Evolutionary conservation across 2,329 filamentous ascomycete genomes (phyloP).

Genomic region (Fusarium paranaense): DNA sequence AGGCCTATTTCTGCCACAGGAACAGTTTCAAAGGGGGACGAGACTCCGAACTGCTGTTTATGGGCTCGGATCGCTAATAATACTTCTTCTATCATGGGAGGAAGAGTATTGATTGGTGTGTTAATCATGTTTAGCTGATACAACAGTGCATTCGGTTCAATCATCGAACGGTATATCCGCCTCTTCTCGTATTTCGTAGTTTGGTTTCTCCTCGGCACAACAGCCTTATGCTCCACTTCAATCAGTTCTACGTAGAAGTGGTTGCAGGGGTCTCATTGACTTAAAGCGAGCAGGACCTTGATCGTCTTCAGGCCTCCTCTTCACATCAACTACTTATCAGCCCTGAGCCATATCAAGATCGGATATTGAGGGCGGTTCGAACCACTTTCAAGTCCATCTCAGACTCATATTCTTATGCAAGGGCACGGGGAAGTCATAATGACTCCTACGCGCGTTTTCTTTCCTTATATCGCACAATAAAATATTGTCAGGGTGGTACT

Average conservation of each 20-base stretch:
- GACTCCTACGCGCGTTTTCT: too few species aligned
- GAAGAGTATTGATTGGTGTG: background rate
- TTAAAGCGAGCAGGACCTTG: background rate
- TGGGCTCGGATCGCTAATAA: background rate
- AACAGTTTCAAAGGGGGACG: background rate
- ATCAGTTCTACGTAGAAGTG: background rate
- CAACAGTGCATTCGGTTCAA: background rate
- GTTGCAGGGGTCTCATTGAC: background rate
- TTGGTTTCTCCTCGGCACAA: background rate
- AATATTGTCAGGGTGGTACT: too few species aligned
- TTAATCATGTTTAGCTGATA: background rate
- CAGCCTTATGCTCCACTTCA: background rate
- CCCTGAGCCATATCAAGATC: background rate
- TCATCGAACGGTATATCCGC: background rate
- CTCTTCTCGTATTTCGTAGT: background rate
- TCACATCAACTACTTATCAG: background rate
- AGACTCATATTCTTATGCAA: background rate
- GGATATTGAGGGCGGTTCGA: background rate
- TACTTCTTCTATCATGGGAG: background rate
- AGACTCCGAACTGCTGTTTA: conserved; percentile 2
- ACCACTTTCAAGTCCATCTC: too few species aligned
- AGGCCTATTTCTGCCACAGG: background rate
- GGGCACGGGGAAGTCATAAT: too few species aligned
- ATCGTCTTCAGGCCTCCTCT: background rate
- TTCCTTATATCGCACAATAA: too few species aligned